These are phyloP conservation scores for Wickerhamiella dianesei DNA, from an alignment of 805 yeast genomes.

Conservation along the genomic window DNA sequence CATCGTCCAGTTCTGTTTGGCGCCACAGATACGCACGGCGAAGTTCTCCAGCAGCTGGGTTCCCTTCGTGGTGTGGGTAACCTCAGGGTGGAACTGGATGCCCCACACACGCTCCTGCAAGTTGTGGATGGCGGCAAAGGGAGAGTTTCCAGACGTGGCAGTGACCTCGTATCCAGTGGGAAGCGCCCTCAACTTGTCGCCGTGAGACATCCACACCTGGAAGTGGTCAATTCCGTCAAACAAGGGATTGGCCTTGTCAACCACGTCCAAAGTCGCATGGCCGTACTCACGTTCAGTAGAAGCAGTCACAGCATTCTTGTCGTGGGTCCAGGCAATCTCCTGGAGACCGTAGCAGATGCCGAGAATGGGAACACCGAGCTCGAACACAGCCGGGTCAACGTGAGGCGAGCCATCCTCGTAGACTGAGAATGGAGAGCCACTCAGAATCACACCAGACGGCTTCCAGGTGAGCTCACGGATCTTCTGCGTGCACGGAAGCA, in stretches of 20 bases:
- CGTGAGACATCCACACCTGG: constrained; percentile 99
- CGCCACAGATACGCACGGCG: constrained; percentile 81
- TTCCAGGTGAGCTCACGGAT: constrained; percentile 83
- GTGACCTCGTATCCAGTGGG: constrained; percentile 82
- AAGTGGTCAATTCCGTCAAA: constrained; percentile 86
- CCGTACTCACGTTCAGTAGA: constrained; percentile 98
- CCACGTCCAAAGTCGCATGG: constrained; percentile 76
- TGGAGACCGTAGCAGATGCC: constrained; percentile 99
- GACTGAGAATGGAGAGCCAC: constrained; percentile 97
- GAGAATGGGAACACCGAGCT: constrained; percentile 81
- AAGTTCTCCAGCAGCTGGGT: constrained; percentile 77
- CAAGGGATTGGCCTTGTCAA: constrained; percentile 51
- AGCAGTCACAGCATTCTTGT: constrained; percentile 75
- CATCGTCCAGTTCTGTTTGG: constrained; percentile 91
- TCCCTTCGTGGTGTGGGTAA: constrained; percentile 89
- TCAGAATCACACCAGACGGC: constrained; percentile 90
- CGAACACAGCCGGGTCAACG: constrained; percentile 87
- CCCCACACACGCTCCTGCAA: constrained; percentile 67
- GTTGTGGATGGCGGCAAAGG: constrained; percentile 84
- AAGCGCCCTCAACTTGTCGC: constrained; percentile 83
- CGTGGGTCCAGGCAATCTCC: constrained; percentile 89
- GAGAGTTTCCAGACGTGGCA: constrained; percentile 89
- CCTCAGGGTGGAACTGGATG: constrained; percentile 98
- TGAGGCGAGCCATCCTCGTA: constrained; percentile 94
- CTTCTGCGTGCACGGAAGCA: constrained; percentile 98